Conservation (phyloP, 306 rosid genomes). For the Dryas drummondii region DNA sequence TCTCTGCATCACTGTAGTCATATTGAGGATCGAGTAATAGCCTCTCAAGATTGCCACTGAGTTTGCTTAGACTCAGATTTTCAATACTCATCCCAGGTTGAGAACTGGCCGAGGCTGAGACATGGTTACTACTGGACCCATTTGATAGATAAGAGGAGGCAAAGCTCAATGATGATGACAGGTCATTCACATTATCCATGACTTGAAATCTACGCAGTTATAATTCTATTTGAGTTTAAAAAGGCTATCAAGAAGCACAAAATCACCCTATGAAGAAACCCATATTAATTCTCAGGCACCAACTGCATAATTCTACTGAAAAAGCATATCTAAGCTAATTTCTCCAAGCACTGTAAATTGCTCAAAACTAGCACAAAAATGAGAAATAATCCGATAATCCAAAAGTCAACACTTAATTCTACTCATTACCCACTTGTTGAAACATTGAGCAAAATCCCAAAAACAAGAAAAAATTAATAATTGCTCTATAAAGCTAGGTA, state of each 20-base stretch:
- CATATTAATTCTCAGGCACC: constrained; percentile 11
- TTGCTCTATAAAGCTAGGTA: not conserved
- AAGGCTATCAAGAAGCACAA: constrained; percentile 22
- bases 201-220: constrained; percentile 12
- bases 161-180: constrained; percentile 75
- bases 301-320: not conserved
- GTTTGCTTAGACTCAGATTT: constrained; percentile 58
- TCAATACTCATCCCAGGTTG: constrained; percentile 51
- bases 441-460: constrained; percentile 5
- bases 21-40: constrained; percentile 55
- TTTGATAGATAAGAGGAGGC: constrained; percentile 66
- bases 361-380: constrained; percentile 4
- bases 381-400: not conserved
- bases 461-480: not conserved
- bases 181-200: constrained; percentile 69
- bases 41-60: constrained; percentile 82
- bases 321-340: constrained; percentile 8
- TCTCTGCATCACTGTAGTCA: constrained; percentile 72
- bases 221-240: constrained; percentile 20
- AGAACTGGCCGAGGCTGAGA: constrained; percentile 35
- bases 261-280: constrained; percentile 5
- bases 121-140: constrained; percentile 55
- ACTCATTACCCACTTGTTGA: constrained; percentile 8
- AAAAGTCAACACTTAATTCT: not conserved
- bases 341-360: constrained; percentile 14